These are phyloP conservation scores for Saccharomycopsis phalli DNA, from an alignment of 1,139 yeast species.

Conservation along the genomic window DNA sequence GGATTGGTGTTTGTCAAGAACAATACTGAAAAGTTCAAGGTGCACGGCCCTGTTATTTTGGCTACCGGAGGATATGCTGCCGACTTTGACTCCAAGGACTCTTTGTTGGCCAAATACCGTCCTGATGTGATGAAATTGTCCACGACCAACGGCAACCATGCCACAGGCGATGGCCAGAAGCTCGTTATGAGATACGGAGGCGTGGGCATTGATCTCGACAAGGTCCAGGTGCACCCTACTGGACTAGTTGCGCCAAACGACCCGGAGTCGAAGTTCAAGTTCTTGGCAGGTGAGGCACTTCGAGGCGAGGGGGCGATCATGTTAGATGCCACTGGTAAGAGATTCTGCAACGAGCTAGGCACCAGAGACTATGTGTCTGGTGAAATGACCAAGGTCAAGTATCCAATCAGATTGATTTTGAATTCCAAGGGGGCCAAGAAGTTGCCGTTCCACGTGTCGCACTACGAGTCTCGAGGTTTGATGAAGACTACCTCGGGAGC, in stretches of 20 bases:
- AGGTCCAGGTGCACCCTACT: slow-evolving; percentile 77
- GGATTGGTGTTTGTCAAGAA: slow-evolving; percentile 23
- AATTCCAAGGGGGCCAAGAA: slow-evolving; percentile 37
- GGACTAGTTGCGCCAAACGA: slow-evolving; percentile 66
- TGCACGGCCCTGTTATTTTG: slow-evolving; percentile 54
- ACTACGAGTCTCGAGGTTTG: slow-evolving; percentile 58
- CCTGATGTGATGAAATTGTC: slow-evolving; percentile 59
- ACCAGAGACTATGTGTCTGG: slow-evolving; percentile 64
- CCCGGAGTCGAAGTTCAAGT: slow-evolving; percentile 43
- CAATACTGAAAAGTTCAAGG: slow-evolving; percentile 23
- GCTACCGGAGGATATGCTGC: slow-evolving; percentile 78
- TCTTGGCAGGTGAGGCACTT: slow-evolving; percentile 70
- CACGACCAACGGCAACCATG: slow-evolving; percentile 66
- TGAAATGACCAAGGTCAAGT: slow-evolving; percentile 45
- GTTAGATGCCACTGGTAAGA: slow-evolving; percentile 49
- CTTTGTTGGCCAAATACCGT: slow-evolving; percentile 44
- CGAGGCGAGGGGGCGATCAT: slow-evolving; percentile 73
- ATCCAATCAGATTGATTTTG: slow-evolving; percentile 44
- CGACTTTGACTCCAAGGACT: slow-evolving; percentile 36
- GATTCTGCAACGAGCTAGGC: slow-evolving; percentile 66
- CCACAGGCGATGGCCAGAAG: slow-evolving; percentile 71
- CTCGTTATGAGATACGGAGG: slow-evolving; percentile 52
- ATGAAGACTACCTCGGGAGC: slow-evolving; percentile 45
- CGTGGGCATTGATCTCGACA: slow-evolving; percentile 60
- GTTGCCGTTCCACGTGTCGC: slow-evolving; percentile 50